These are phyloP conservation scores for Penicillium salamii DNA, from an alignment of 495 filamentous ascomycete genomes.

Conservation along the genomic window DNA sequence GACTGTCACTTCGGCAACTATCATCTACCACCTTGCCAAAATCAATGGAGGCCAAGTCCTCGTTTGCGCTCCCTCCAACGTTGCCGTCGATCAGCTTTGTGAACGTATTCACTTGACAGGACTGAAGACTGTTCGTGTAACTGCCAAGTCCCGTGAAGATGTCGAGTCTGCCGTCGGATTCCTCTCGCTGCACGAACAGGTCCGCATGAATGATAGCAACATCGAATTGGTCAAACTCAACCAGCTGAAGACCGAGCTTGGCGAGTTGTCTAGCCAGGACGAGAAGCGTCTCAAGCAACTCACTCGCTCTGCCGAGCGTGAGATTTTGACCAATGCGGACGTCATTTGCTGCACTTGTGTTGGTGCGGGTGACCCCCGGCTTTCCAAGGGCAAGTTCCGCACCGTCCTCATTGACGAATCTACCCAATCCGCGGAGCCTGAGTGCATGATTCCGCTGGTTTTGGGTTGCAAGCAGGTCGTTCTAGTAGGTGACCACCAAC, in stretches of 20 bases:
- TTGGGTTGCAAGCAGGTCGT: slow-evolving; percentile 98
- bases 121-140: slow-evolving; percentile 95
- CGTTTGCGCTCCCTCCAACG: slow-evolving; percentile 97
- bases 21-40: slow-evolving; percentile 96
- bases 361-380: slow-evolving; percentile 91
- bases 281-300: slow-evolving; percentile 98
- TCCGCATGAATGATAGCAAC: slow-evolving; percentile 95
- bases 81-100: slow-evolving; percentile 97
- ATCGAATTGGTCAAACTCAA: slow-evolving; percentile 87
- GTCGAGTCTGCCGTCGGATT: slow-evolving; percentile 96
- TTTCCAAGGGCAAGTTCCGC: slow-evolving; percentile 95
- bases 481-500: slow-evolving; percentile 96
- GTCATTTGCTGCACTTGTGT: slow-evolving; percentile 99
- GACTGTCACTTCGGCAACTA: slow-evolving; percentile 98
- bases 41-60: slow-evolving; percentile 92
- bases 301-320: slow-evolving; percentile 88
- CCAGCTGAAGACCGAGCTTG: slow-evolving; percentile 86
- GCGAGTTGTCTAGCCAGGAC: slow-evolving; percentile 91
- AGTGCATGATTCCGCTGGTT: slow-evolving; percentile 98
- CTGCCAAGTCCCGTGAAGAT: slow-evolving; percentile 96
- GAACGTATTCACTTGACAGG: slow-evolving; percentile 95
- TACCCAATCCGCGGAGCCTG: slow-evolving; percentile 97
- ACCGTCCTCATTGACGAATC: slow-evolving; percentile 98
- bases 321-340: slow-evolving; percentile 93
- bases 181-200: slow-evolving; percentile 92